Conservation (phyloP, 2,329 filamentous ascomycete species). For the Aspergillus piperis region DNA sequence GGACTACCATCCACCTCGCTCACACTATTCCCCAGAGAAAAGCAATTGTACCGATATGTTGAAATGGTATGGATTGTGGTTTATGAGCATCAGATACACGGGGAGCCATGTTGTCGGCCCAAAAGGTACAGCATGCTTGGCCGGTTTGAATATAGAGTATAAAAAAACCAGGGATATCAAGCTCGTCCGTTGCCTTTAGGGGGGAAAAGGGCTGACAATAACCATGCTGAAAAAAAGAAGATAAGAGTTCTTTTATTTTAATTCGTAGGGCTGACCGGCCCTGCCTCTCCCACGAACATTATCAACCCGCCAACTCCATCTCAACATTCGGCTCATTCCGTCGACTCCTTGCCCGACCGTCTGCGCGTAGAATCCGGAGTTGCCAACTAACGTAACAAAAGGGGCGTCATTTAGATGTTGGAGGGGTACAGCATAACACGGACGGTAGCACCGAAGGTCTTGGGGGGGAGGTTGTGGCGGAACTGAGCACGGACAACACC, state of each 20-base stretch:
- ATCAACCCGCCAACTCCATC: constrained; percentile 44
- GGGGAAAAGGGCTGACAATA: constrained; percentile 25
- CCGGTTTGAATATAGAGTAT: not conserved
- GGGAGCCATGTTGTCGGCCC: constrained; percentile 31
- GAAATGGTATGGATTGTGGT: constrained; percentile 39
- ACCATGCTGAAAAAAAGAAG: constrained; percentile 30
- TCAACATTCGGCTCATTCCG: constrained; percentile 41
- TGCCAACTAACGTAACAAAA: constrained; percentile 39
- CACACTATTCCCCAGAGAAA: not conserved
- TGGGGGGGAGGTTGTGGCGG: constrained; percentile 90
- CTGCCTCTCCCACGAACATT: constrained; percentile 44
- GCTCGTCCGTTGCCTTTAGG: constrained; percentile 27
- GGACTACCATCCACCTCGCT: not conserved
- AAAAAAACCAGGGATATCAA: constrained; percentile 21
- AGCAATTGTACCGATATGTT: constrained; percentile 9
- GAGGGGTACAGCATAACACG: constrained; percentile 98
- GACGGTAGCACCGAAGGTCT: constrained; percentile 94
- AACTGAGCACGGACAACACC: constrained; percentile 98
- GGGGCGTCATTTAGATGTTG: constrained; percentile 72
- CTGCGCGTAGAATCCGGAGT: constrained; percentile 40
- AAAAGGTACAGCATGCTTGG: constrained; percentile 31
- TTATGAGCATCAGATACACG: constrained; percentile 40
- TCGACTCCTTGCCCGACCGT: constrained; percentile 42
- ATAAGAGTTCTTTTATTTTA: constrained; percentile 37
- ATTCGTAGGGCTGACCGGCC: constrained; percentile 42